A percentile compares a stretch with the other conserved stretches of the same genome.
phyloP scores from a whole-genome alignment of 2,329 filamentous ascomycete genomes.

The Xylaria sp. region DNA sequence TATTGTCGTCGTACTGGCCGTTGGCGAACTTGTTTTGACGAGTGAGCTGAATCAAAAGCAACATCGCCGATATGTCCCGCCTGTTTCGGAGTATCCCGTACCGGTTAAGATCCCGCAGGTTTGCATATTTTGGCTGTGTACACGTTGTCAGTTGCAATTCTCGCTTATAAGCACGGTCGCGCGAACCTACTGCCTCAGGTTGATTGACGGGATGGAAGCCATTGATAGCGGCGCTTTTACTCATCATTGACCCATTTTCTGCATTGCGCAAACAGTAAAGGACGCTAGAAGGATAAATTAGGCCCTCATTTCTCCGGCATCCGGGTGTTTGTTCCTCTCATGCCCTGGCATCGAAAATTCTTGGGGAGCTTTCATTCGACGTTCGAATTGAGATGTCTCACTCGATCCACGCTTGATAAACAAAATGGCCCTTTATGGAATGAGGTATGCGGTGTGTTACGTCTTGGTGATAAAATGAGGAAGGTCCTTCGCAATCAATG shows the following conservation, averaged over 20 bases:
- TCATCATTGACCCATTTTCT: conserved; percentile 5
- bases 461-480: conserved; percentile 22
- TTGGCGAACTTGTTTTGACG: not conserved
- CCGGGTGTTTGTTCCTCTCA: not conserved
- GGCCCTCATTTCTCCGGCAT: not conserved
- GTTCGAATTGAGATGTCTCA: conserved; percentile 16
- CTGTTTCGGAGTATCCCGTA: conserved; percentile 19
- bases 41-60: conserved; percentile 6
- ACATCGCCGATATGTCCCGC: conserved; percentile 5
- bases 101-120: conserved; percentile 17
- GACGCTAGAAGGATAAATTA: not conserved
- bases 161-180: conserved; percentile 28
- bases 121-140: conserved; percentile 15
- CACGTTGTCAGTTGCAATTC: conserved; percentile 20
- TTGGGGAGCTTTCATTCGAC: conserved; percentile 6
- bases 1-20: not conserved
- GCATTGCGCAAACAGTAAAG: conserved; percentile 1
- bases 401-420: conserved; percentile 4
- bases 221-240: conserved; percentile 10
- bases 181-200: conserved; percentile 18
- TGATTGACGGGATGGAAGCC: conserved; percentile 7
- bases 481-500: conserved; percentile 26
- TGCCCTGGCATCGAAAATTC: conserved; percentile 12
- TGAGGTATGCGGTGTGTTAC: conserved; percentile 22
- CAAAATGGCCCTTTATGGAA: conserved; percentile 6